Conservation (phyloP, 495 filamentous ascomycete genomes). For the Ramalina peruviana region DNA sequence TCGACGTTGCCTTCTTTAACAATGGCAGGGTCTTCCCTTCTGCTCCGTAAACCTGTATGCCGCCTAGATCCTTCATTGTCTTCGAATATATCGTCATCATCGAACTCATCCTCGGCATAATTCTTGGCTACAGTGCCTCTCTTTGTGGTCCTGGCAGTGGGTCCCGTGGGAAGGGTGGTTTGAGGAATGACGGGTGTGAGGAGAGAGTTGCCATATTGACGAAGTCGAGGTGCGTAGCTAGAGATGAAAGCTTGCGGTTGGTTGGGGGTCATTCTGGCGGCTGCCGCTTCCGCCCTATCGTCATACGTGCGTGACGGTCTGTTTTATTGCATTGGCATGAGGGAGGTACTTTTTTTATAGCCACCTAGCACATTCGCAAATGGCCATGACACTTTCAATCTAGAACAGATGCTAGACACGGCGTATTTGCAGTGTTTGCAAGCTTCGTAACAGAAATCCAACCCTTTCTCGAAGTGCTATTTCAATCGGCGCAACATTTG, state of each 20-base stretch:
- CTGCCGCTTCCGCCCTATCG: not conserved
- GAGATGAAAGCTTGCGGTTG: constrained; percentile 73
- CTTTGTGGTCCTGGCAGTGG: constrained; percentile 78
- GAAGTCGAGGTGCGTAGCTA: constrained; percentile 81
- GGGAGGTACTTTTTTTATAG: too few species aligned
- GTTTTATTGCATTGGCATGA: too few species aligned
- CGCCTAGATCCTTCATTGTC: constrained; percentile 67
- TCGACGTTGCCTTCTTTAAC: constrained; percentile 48
- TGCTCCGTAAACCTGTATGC: constrained; percentile 71
- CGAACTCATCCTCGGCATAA: constrained; percentile 91
- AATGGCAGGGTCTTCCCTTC: constrained; percentile 58
- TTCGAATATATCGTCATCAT: constrained; percentile 79
- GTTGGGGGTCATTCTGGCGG: constrained; percentile 33
- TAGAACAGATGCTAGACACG: too few species aligned
- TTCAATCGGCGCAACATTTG: too few species aligned
- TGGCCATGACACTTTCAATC: too few species aligned
- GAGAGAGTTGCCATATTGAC: constrained; percentile 84
- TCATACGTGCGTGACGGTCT: too few species aligned
- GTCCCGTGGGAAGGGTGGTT: constrained; percentile 41
- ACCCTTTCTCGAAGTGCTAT: too few species aligned
- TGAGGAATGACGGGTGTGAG: constrained; percentile 74
- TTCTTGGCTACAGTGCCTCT: constrained; percentile 92
- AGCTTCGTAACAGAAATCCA: too few species aligned
- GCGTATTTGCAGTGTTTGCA: too few species aligned
- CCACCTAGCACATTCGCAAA: too few species aligned